Base-by-base conservation (phyloP, 768 basidiomycete genomes). In the Mycena albidolilacea region DNA sequence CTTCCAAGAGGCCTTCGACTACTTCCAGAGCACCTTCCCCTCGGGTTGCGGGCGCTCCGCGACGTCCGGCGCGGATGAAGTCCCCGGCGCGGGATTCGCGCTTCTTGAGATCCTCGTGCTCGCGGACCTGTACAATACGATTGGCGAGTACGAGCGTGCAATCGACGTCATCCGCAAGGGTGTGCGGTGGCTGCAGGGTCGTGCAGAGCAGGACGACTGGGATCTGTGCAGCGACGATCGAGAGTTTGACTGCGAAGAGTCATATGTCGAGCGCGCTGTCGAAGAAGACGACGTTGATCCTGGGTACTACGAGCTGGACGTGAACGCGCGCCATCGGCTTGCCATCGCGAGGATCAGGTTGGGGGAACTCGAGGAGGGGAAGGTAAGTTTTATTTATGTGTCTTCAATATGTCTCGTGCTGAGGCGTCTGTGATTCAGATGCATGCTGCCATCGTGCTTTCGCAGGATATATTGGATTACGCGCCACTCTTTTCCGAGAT, bases 151-250 rank as follows among this genome's bases (percentile, higher is more conserved):
- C 77, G 90, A 91, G 44, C 85, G 87, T 52, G 94, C 93, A 0
- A 84, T 96, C 17, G 85, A 89, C 14, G 88, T 90, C 0, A 91
- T 97, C 63, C 87, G 93, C 59, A 86, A 85, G 64, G 97, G 97
- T 0, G 92, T 90, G 63, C 84, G 97, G 67, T 99, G 97, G 97
- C 81, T 98, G n/a, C 95, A 98, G 80, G 95, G 95, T 0, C 85
- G 97, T 41, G 84, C 82, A 41, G 84, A 88, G 58, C 92, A 93
- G 78, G 86, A 85, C 66, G 91, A 92, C 69, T 98, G 97, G 96
- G 94, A 96, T 75, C 80, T 87, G 23, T 89, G 91, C 66, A 89
- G 88, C 39, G 97, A 99, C 79, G 97, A 99, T 79, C 86, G 97
- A 61, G 97, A 99, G 81, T 99, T 90, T 78, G 95, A 96, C 78